Base-by-base conservation (phyloP, 345 rosid species). In the Lumnitzera racemosa region DNA sequence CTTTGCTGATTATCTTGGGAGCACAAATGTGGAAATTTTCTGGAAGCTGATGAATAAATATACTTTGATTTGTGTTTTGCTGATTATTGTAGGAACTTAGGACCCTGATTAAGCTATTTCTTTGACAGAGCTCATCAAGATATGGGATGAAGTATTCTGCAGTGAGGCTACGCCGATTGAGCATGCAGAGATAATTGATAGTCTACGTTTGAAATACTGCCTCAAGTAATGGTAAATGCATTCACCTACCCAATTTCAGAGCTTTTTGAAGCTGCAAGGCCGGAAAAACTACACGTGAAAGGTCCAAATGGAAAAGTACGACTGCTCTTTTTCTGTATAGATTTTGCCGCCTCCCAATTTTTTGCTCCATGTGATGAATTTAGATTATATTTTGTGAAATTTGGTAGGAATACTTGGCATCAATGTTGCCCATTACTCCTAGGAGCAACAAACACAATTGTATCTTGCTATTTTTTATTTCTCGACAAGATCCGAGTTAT, bases 91-190 rank as follows among this genome's bases (percentile, higher is more conserved):
- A 9, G 17, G 54, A 31, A 24, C 56, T 5, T 46, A 25, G n/a
- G 2, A 55, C 7, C 67, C 71, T 61, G 77, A 59, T 36, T 49
- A 31, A 63, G 24, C 31, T 72, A 47, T 29, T 47, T 47, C 66
- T 76, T 24, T 71, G 55, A 66, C 86, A 92, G 98, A 89, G 74
- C 85, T 92, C 64, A 51, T 61, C 66, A 82, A 76, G 81, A 52
- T 82, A 61, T 89, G 98, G 97, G 74, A 83, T 43, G 84, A 78
- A 65, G 83, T 76, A 24, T 87, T 89, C 67, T 69, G 89, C 63
- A 70, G 59, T 9, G 75, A 87, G 69, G 81, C 84, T n/a, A 83
- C 87, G 15, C 81, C 83, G 36, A 65, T 81, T 4, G 88, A 84
- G 64, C 66, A 80, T 62, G 80, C 81, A 47, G 87, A 87, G 78